A percentile compares a stretch with the other conserved stretches of the same genome.
Evolutionary conservation across 2,329 filamentous ascomycete genomes (phyloP).

Genomic region (Aspergillus niger): DNA sequence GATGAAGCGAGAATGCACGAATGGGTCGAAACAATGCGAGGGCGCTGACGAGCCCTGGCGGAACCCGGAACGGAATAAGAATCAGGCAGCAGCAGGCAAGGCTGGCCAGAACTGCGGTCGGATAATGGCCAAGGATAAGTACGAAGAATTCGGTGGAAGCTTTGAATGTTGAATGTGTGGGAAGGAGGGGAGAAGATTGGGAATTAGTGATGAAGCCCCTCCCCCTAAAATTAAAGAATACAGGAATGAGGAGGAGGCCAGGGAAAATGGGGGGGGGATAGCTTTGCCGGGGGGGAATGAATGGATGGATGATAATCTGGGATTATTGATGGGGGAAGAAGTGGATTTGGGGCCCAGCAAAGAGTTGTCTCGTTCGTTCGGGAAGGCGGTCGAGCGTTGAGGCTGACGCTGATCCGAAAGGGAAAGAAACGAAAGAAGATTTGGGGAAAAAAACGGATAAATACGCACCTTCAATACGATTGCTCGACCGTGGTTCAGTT

Average conservation of each 20-base stretch:
- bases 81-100: constrained; percentile 1
- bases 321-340: neutral
- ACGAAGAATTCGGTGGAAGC: neutral
- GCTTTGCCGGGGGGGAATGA: constrained; percentile 2
- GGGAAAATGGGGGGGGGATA: constrained; percentile 1
- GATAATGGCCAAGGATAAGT: neutral
- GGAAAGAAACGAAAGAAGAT: neutral
- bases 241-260: neutral
- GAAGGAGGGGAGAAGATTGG: constrained; percentile 1
- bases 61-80: constrained; percentile 14
- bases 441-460: too few relatives aligned
- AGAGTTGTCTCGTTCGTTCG: constrained; percentile 11
- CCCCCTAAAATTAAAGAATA: constrained; percentile 4
- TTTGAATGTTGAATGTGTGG: neutral
- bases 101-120: constrained; percentile 1
- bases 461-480: too few relatives aligned
- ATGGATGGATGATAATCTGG: constrained; percentile 5
- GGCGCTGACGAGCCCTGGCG: constrained; percentile 13
- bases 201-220: constrained; percentile 3
- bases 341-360: constrained; percentile 2
- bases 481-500: neutral
- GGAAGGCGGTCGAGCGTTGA: constrained; percentile 33
- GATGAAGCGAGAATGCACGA: constrained; percentile 15
- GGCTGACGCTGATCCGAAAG: constrained; percentile 21
- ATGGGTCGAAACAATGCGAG: constrained; percentile 11